A percentile compares a stretch with the other conserved stretches of the same genome.
These are phyloP conservation scores for Celoporthe dispersa DNA, from an alignment of 2,329 filamentous ascomycete species.

Conservation along the genomic window DNA sequence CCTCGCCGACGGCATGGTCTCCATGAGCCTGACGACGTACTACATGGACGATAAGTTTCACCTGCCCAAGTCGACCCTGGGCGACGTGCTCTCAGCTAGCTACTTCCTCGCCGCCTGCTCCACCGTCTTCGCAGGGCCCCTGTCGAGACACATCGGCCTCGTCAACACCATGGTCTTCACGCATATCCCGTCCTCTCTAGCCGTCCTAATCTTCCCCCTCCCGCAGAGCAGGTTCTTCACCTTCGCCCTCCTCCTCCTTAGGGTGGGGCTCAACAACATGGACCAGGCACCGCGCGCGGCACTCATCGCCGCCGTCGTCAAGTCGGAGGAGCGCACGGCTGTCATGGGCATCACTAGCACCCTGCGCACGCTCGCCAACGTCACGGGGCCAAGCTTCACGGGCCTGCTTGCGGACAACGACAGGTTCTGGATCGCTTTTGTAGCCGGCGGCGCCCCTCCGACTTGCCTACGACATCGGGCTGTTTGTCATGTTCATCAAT, in stretches of 20 bases:
- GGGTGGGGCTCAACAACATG: conserved; percentile 69
- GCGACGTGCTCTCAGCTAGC: conserved; percentile 59
- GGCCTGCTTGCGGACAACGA: conserved; percentile 57
- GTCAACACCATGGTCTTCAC: conserved; percentile 70
- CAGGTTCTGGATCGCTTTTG: conserved; percentile 66
- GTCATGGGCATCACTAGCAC: conserved; percentile 72
- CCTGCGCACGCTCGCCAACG: conserved; percentile 63
- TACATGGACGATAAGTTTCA: conserved; percentile 62
- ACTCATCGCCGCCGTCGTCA: conserved; percentile 69
- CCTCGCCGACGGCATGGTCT: conserved; percentile 68
- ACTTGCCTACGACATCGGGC: conserved; percentile 56
- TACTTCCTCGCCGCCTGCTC: conserved; percentile 60
- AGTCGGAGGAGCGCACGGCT: conserved; percentile 67
- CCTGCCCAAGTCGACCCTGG: conserved; percentile 59
- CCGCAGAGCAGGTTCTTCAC: conserved; percentile 56
- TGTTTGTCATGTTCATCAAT: conserved; percentile 64
- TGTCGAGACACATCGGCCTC: conserved; percentile 61
- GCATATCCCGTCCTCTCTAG: conserved; percentile 64
- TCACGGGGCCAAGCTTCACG: conserved; percentile 57
- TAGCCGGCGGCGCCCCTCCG: conserved; percentile 58
- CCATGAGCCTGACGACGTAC: conserved; percentile 61
- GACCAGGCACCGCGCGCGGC: conserved; percentile 70
- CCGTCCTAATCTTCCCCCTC: conserved; percentile 63
- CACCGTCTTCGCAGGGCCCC: conserved; percentile 60
- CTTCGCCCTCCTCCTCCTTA: conserved; percentile 59